Evolutionary conservation across 2,329 filamentous ascomycete genomes (phyloP).

Genomic region (Chalara sp.): DNA sequence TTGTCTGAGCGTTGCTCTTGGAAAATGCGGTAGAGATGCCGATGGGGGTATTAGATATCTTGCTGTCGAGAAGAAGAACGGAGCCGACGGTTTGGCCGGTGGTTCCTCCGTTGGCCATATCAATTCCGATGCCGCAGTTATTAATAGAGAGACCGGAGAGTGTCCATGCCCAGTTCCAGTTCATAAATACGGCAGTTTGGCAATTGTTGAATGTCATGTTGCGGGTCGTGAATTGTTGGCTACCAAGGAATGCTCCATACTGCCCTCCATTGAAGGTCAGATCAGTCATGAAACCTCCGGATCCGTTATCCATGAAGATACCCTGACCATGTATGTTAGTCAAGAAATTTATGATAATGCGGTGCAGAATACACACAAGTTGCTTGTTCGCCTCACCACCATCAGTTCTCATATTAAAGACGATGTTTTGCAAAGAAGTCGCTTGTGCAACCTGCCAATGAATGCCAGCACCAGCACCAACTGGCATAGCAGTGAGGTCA

Average conservation of each 20-base stretch:
- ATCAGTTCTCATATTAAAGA: slow-evolving; percentile 71
- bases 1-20: slow-evolving; percentile 54
- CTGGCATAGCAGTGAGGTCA: slow-evolving; percentile 62
- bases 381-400: slow-evolving; percentile 58
- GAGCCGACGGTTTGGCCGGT: slow-evolving; percentile 76
- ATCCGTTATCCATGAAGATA: slow-evolving; percentile 81
- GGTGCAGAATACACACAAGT: slow-evolving; percentile 29
- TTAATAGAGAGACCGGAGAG: slow-evolving; percentile 72
- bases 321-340: slow-evolving; percentile 33
- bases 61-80: slow-evolving; percentile 74
- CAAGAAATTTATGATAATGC: neutral
- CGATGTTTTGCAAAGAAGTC: slow-evolving; percentile 72
- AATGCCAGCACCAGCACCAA: slow-evolving; percentile 59
- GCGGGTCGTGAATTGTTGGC: slow-evolving; percentile 81
- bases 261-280: slow-evolving; percentile 77
- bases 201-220: slow-evolving; percentile 78
- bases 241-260: slow-evolving; percentile 73
- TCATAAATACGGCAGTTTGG: slow-evolving; percentile 79
- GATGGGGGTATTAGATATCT: slow-evolving; percentile 65
- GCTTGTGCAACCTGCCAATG: slow-evolving; percentile 86
- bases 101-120: slow-evolving; percentile 62
- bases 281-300: slow-evolving; percentile 78
- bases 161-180: slow-evolving; percentile 88
- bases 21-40: slow-evolving; percentile 74
- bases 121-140: slow-evolving; percentile 67